Conservation (phyloP, 1,284 basidiomycete genomes). For the Laetiporus sulphureus region DNA sequence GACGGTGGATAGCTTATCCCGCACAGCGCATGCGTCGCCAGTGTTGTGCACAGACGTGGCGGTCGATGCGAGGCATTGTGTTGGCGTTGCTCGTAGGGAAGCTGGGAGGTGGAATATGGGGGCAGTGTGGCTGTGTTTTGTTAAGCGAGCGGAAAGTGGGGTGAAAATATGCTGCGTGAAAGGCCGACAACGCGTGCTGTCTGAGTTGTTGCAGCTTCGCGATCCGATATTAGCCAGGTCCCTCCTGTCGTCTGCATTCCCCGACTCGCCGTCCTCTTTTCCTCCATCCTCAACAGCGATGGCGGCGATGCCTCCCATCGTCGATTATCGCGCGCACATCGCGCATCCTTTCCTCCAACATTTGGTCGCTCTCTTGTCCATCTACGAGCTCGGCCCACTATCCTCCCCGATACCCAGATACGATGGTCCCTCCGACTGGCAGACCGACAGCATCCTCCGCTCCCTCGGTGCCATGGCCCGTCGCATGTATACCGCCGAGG, state of each 20-base stretch:
- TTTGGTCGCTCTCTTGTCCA: conserved; percentile 32
- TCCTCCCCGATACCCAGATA: conserved; percentile 52
- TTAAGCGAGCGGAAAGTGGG: neutral
- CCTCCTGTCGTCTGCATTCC: neutral
- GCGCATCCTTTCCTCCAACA: conserved; percentile 32
- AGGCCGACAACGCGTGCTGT: neutral
- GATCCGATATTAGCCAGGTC: neutral
- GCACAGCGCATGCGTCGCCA: no score
- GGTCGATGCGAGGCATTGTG: no score
- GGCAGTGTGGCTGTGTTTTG: no score
- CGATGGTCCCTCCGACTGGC: conserved; percentile 58
- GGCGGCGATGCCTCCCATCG: conserved; percentile 21
- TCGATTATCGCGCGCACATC: conserved; percentile 12
- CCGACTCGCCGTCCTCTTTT: conserved; percentile 8
- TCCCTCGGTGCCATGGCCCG: conserved; percentile 47
- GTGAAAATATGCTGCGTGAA: neutral
- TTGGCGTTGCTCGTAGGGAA: no score
- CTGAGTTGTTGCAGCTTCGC: neutral
- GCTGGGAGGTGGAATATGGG: no score
- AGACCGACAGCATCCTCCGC: conserved; percentile 55
- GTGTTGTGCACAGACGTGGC: no score
- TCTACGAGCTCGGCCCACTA: conserved; percentile 32
- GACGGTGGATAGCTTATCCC: no score
- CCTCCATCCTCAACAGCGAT: conserved; percentile 11
- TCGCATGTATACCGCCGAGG: conserved; percentile 59